Conservation (phyloP, 108 stramenopile genomes). For the Nitzschia palea region DNA sequence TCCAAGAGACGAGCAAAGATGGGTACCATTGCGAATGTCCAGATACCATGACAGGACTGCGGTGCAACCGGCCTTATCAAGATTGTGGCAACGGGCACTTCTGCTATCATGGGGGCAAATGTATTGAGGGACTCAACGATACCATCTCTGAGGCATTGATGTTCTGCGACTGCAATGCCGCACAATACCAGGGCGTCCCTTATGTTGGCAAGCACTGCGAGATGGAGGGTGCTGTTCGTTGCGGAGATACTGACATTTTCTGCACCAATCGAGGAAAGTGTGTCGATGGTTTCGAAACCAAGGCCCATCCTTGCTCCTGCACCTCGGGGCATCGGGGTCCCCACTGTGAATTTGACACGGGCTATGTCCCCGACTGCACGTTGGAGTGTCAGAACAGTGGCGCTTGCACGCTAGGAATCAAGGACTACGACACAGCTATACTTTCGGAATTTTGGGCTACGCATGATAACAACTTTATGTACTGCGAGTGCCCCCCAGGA, state of each 20-base stretch:
- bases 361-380: constrained; percentile 41
- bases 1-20: constrained; percentile 9
- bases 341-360: constrained; percentile 48
- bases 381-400: constrained; percentile 44
- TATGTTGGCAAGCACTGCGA: constrained; percentile 52
- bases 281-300: constrained; percentile 25
- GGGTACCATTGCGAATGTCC: constrained; percentile 44
- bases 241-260: constrained; percentile 23
- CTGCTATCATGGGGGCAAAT: constrained; percentile 47
- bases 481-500: constrained; percentile 38
- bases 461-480: constrained; percentile 35
- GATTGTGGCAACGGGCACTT: constrained; percentile 23
- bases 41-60: constrained; percentile 29
- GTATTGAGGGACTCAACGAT: constrained; percentile 34
- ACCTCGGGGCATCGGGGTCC: constrained; percentile 31
- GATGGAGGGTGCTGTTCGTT: constrained; percentile 25
- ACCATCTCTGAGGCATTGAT: constrained; percentile 13
- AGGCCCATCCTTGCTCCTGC: constrained; percentile 41
- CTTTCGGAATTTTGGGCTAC: constrained; percentile 25
- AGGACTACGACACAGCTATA: constrained; percentile 19
- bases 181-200: constrained; percentile 30
- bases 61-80: constrained; percentile 32
- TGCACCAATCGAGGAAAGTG: constrained; percentile 50
- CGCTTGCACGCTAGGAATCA: constrained; percentile 36
- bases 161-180: constrained; percentile 41